Conservation (phyloP, 805 yeast species). For the Tetrapisispora namnaoensis region DNA sequence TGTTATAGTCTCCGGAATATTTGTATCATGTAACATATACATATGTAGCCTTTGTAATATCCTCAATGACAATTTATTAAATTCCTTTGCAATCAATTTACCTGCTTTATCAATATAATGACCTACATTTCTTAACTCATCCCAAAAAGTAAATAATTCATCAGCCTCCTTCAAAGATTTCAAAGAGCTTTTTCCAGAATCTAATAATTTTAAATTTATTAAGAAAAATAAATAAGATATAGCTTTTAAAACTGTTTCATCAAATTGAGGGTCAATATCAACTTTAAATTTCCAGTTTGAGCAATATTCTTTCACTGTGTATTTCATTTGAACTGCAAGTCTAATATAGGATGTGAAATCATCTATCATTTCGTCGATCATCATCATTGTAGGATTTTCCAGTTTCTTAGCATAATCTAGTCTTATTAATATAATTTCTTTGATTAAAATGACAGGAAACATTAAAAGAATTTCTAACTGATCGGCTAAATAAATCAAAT, state of each 20-base stretch:
- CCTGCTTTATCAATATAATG: slow-evolving; percentile 73
- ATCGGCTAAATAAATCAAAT: slow-evolving; percentile 64
- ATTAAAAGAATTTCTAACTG: slow-evolving; percentile 53
- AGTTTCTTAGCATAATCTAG: slow-evolving; percentile 68
- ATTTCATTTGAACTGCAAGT: slow-evolving; percentile 65
- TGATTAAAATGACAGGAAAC: slow-evolving; percentile 72
- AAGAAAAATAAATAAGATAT: slow-evolving; percentile 62
- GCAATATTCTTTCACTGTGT: slow-evolving; percentile 51
- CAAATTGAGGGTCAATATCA: slow-evolving; percentile 53
- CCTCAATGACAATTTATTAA: slow-evolving; percentile 53
- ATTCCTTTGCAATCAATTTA: slow-evolving; percentile 68
- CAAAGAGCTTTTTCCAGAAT: slow-evolving; percentile 61
- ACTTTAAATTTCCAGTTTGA: slow-evolving; percentile 61
- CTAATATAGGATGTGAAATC: slow-evolving; percentile 72
- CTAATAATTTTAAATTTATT: slow-evolving; percentile 66
- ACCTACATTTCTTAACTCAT: slow-evolving; percentile 66
- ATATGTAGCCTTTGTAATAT: slow-evolving; percentile 58
- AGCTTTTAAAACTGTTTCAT: slow-evolving; percentile 60
- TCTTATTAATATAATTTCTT: slow-evolving; percentile 67
- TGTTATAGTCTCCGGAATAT: slow-evolving; percentile 45
- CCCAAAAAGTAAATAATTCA: slow-evolving; percentile 75
- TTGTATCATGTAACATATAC: slow-evolving; percentile 63
- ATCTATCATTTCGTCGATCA: slow-evolving; percentile 87
- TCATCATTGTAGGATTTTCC: slow-evolving; percentile 83
- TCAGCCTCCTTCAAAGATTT: slow-evolving; percentile 88